These are phyloP conservation scores for Termitomyces sp. DNA, from an alignment of 768 basidiomycete species.

Conservation along the genomic window DNA sequence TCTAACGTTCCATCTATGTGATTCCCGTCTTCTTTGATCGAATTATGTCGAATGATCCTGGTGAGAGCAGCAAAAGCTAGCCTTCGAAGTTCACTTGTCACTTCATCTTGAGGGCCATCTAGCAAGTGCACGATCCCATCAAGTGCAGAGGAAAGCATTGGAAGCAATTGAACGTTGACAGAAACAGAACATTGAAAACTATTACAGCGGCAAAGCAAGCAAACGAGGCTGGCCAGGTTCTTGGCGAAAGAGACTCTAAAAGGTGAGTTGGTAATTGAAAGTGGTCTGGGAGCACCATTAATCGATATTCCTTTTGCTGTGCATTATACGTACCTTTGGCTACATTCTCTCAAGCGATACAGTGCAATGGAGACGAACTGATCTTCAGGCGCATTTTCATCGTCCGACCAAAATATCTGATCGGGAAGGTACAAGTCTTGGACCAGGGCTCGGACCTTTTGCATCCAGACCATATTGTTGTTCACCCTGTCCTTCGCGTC, in stretches of 20 bases:
- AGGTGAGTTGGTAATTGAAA: conserved; percentile 25
- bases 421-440: conserved; percentile 42
- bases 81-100: conserved; percentile 43
- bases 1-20: conserved; percentile 29
- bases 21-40: conserved; percentile 23
- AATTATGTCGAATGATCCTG: conserved; percentile 41
- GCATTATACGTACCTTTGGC: conserved; percentile 32
- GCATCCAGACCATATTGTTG: conserved; percentile 27
- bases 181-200: conserved; percentile 24
- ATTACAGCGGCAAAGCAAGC: conserved; percentile 35
- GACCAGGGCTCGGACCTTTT: conserved; percentile 27
- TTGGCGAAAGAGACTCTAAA: conserved; percentile 31
- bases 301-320: not conserved
- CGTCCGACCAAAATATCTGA: conserved; percentile 52
- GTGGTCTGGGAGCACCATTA: conserved; percentile 27
- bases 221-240: conserved; percentile 29
- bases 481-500: not conserved
- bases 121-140: conserved; percentile 38
- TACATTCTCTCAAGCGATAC: conserved; percentile 39
- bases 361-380: conserved; percentile 43
- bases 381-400: conserved; percentile 39
- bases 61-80: conserved; percentile 38
- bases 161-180: conserved; percentile 17
- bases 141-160: conserved; percentile 31
- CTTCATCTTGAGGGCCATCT: conserved; percentile 43